Evolutionary conservation across 768 basidiomycete genomes (phyloP).

Genomic region (Suillus placidus): DNA sequence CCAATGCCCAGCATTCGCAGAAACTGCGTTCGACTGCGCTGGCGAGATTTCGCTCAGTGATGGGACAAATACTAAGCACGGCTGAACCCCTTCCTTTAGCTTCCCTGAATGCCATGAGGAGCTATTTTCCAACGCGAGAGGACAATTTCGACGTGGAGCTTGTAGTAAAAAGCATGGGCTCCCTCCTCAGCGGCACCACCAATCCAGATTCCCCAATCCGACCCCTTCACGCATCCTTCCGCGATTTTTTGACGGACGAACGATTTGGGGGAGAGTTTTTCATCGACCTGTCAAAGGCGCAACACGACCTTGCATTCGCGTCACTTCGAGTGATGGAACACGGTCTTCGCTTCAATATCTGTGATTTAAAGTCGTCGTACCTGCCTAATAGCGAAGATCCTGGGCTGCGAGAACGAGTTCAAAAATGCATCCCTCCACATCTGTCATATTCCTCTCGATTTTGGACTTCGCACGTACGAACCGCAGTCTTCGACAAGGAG

Average conservation of each 20-base stretch:
- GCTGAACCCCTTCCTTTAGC: conserved; percentile 8
- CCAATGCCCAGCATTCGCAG: too few relatives aligned
- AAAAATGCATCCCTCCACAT: too few relatives aligned
- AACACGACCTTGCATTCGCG: too few relatives aligned
- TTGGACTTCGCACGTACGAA: too few relatives aligned
- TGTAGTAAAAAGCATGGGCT: conserved; percentile 7
- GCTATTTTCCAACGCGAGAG: neutral
- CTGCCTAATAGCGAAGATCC: conserved; percentile 29
- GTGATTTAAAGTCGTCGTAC: conserved; percentile 34
- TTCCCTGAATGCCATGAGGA: conserved; percentile 1
- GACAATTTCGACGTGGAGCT: conserved; percentile 1
- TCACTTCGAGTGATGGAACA: conserved; percentile 32
- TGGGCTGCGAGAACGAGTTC: neutral
- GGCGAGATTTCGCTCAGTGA: neutral
- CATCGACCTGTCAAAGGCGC: too few relatives aligned
- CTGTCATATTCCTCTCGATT: too few relatives aligned
- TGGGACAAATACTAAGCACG: neutral
- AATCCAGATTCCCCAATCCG: conserved; percentile 9
- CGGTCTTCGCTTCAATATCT: conserved; percentile 39
- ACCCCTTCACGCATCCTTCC: too few relatives aligned
- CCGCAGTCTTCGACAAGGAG: too few relatives aligned
- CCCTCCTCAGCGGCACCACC: conserved; percentile 13
- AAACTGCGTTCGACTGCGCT: neutral
- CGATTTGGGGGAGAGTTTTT: too few relatives aligned
- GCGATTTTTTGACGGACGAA: too few relatives aligned